Conservation (phyloP, 306 rosid genomes). For the Gastrolobium bilobum region DNA sequence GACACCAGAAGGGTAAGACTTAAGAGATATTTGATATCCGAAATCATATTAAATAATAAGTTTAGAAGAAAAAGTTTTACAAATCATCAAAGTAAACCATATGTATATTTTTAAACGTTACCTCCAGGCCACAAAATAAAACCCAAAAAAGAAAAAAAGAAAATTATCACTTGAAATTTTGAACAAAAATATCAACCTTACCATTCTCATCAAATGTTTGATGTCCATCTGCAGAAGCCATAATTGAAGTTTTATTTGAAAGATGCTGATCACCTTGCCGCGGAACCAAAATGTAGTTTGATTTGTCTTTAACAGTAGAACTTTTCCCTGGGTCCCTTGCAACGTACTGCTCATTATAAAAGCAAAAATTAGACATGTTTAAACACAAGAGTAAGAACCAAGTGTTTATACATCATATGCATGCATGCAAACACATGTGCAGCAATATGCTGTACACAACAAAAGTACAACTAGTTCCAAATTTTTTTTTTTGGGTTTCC, state of each 20-base stretch:
- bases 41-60: slow-evolving; percentile 3
- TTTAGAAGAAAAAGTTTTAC: background rate
- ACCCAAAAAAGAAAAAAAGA: background rate
- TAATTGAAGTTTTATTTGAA: slow-evolving; percentile 55
- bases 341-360: slow-evolving; percentile 71
- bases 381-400: slow-evolving; percentile 24
- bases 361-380: slow-evolving; percentile 30
- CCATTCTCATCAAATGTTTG: slow-evolving; percentile 64
- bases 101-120: background rate
- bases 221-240: slow-evolving; percentile 61
- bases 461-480: background rate
- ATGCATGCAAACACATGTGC: background rate
- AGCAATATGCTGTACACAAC: background rate
- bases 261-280: slow-evolving; percentile 62
- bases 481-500: no score
- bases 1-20: background rate
- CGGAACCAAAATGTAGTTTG: slow-evolving; percentile 57
- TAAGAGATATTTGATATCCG: background rate
- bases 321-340: slow-evolving; percentile 65
- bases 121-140: slow-evolving; percentile 26
- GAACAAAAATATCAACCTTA: slow-evolving; percentile 52
- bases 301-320: slow-evolving; percentile 56
- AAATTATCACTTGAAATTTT: slow-evolving; percentile 28
- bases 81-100: slow-evolving; percentile 13
- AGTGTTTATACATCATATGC: background rate